Base-by-base conservation (phyloP, 345 rosid genomes). In the Eucalyptus polybractea region DNA sequence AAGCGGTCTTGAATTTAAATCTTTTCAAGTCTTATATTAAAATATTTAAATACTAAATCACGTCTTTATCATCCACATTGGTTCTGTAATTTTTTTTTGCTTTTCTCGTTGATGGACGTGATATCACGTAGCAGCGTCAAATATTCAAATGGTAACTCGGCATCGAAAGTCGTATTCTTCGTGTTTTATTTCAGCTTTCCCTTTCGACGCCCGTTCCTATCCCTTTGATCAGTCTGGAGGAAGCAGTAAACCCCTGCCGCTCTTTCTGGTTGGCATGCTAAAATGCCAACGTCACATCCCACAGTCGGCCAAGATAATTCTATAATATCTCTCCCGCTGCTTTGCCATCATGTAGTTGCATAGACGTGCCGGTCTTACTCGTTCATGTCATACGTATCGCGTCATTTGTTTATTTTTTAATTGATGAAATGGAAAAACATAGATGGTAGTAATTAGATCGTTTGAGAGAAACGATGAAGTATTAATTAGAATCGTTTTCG, bases 11-110 rank as follows among this genome's bases (percentile, higher is more conserved):
- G 5, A 54, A 54, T 54, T 54, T 22, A 56, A 56, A 56, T 56
- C 0, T 54, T 56, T 22, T 0, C 3, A 56, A 56, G 0, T 21
- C 12, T 21, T 9, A 1, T 54, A 2, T 54, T 8, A 54, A 54
- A 22, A 8, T 21, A 8, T 54, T 54, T 22, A 22, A 54, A 22
- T 54, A 22, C 4, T 54, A 21, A 54, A 4, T 22, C 27, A 54
- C 5, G 3, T 3, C 1, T 22, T 22, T 2, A 22, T 56, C 27
- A 8, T 22, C 10, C 1, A 8, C 27, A 22, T 2, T 22, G 11
- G 0, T 56, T 2, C 7, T 9, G 5, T 27, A 56, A 22, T 4
- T 0, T 56, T 9, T 22, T 54, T 21, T 21, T 8, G 2, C 10
- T 54, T 54, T 54, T 54, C 25, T 54, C 21, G 4, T 54, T 7